A percentile compares a stretch with the other conserved stretches of the same genome.
phyloP scores from a whole-genome alignment of 192 early-diverging fungal genomes.

The Umbelopsis vinacea region DNA sequence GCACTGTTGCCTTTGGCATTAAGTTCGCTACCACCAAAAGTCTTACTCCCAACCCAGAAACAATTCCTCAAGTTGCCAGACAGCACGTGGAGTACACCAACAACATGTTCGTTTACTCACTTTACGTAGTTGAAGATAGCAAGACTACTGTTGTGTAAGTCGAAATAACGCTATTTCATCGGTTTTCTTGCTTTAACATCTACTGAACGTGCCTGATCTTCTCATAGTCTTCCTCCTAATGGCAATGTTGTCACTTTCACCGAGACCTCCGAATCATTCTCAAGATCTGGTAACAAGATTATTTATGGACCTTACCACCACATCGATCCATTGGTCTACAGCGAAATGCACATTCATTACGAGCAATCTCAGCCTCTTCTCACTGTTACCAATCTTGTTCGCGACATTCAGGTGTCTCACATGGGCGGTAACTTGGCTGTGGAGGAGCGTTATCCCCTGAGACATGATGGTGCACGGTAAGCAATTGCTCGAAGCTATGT shows the following conservation, averaged over 20 bases:
- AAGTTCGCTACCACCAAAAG: conserved; percentile 51
- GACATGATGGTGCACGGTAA: conserved; percentile 81
- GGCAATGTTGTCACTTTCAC: conserved; percentile 45
- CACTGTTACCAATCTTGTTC: conserved; percentile 58
- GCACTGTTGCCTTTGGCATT: conserved; percentile 64
- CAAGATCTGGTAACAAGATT: conserved; percentile 59
- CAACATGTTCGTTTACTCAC: conserved; percentile 63
- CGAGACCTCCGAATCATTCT: conserved; percentile 35
- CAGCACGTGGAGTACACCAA: conserved; percentile 70
- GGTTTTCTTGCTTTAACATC: too few relatives aligned
- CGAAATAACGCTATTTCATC: too few relatives aligned
- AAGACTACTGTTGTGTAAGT: conserved; percentile 82
- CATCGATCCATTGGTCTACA: conserved; percentile 44
- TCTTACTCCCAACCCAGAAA: conserved; percentile 54
- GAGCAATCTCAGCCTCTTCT: conserved; percentile 61
- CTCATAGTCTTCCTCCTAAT: conserved; percentile 39
- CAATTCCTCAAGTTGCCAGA: conserved; percentile 65
- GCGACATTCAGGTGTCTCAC: conserved; percentile 85
- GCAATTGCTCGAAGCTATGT: conserved; percentile 18
- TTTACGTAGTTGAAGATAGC: conserved; percentile 71
- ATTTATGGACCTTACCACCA: conserved; percentile 75
- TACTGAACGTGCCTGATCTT: not conserved
- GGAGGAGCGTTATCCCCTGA: conserved; percentile 79
- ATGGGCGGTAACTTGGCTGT: conserved; percentile 82
- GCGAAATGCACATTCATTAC: conserved; percentile 67